These are phyloP conservation scores for Udeniomyces megalosporus DNA, from an alignment of 768 basidiomycete species.

Conservation along the genomic window DNA sequence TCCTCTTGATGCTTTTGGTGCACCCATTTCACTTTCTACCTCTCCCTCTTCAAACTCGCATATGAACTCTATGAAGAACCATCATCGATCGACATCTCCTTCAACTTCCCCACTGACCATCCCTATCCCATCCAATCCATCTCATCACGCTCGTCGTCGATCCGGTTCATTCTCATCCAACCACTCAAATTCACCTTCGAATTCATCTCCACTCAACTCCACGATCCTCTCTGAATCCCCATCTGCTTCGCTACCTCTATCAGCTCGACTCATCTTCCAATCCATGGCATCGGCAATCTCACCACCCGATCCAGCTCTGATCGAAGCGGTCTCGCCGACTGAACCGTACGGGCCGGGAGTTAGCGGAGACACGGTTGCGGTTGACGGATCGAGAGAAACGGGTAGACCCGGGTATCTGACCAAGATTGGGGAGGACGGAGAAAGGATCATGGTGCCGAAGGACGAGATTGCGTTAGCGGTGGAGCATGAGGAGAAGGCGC, in stretches of 20 bases:
- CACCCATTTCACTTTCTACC: background rate
- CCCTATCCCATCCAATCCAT: background rate
- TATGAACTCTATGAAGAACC: background rate
- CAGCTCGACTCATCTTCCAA: constrained; percentile 14
- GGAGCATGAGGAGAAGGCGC: background rate
- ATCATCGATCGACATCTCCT: no score
- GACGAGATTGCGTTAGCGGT: constrained; percentile 10
- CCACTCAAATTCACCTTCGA: constrained; percentile 14
- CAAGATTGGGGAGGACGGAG: constrained; percentile 1
- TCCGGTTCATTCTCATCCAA: constrained; percentile 10
- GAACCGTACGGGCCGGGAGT: constrained; percentile 29
- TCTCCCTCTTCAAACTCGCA: background rate
- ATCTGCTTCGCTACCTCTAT: constrained; percentile 5
- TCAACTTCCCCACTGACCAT: no score
- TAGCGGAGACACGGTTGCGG: constrained; percentile 19
- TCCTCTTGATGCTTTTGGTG: background rate
- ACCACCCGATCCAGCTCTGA: constrained; percentile 25
- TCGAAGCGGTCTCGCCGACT: constrained; percentile 20
- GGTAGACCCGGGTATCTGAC: background rate
- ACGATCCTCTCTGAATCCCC: constrained; percentile 14
- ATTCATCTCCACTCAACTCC: background rate
- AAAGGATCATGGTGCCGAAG: constrained; percentile 1
- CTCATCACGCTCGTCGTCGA: constrained; percentile 11
- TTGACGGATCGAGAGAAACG: background rate
- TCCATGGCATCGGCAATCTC: constrained; percentile 20